Base-by-base conservation (phyloP, 2,329 filamentous ascomycete genomes). In the Aspergillus brunneoviolaceus region DNA sequence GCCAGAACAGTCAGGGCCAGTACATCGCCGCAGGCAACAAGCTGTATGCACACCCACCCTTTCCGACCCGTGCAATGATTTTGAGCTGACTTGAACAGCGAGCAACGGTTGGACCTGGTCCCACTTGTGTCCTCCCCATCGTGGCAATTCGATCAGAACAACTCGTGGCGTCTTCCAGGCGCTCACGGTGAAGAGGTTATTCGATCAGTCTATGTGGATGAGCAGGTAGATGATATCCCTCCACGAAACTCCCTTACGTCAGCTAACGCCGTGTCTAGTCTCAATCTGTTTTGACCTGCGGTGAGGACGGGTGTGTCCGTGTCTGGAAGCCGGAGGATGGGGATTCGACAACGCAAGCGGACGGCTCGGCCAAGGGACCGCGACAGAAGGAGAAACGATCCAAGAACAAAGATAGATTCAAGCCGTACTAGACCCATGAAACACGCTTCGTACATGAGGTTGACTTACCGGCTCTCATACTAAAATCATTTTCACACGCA, bases 1-100 rank as follows among this genome's bases (percentile, higher is more conserved):
- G 83, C 50, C 70, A 77, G 60, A 73, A 77, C 39, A 75, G 75
- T 9, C 74, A 75, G 57, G 75, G 77, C 27, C 69, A 76, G 2
- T 79, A 77, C 61, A 68, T 84, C 59, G 82, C 76, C 5, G 77
- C 77, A 23, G 82, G 82, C 10, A 81, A 80, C 60, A 81, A 82
- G 57, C 78, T 78, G 81, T 82, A 72, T 52, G 74, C 71, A 55
- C 16, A 56, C 25, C 31, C n/a, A 45, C 25, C 27, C 11, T 31
- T 31, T 48, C 31, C 50, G 7, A 25, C 19, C 3, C 31, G 12
- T 14, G 51, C 12, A 49, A 16, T 49, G 12, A 51, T 47, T 16
- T 33, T 59, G 49, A 51, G 10, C 58, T 59, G 59, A 50, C 27
- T 56, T 10, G 19, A 31, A n/a, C 53, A 80, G 77, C 60, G 71